These are phyloP conservation scores for Mariannaea elegans DNA, from an alignment of 2,329 filamentous ascomycete species.

Conservation along the genomic window DNA sequence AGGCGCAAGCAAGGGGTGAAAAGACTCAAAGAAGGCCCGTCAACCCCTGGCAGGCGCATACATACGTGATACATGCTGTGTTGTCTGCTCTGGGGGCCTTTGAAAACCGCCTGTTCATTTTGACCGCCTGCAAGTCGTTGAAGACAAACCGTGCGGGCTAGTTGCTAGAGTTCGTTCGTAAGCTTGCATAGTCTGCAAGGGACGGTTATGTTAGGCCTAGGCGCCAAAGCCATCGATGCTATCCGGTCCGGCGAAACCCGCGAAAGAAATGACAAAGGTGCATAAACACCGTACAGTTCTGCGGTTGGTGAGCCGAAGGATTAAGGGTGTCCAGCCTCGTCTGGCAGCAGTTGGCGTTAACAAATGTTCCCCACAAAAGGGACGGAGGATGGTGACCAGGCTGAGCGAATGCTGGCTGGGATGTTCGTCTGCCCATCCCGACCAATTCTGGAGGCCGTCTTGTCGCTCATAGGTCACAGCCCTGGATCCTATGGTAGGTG, in stretches of 20 bases:
- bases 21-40: conserved; percentile 7
- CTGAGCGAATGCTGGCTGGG: background rate
- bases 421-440: conserved; percentile 11
- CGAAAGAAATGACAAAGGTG: background rate
- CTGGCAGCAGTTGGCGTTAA: background rate
- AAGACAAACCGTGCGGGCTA: background rate
- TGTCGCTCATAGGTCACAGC: conserved; percentile 6
- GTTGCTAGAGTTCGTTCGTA: too few species aligned
- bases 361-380: conserved; percentile 19
- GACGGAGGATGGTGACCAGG: conserved; percentile 19
- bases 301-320: too few species aligned
- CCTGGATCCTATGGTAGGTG: background rate
- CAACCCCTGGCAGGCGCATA: conserved; percentile 24
- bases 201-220: background rate
- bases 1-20: conserved; percentile 12
- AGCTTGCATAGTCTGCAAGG: too few species aligned
- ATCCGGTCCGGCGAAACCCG: background rate
- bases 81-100: conserved; percentile 7
- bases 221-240: background rate
- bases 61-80: conserved; percentile 10
- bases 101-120: conserved; percentile 16
- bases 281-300: too few species aligned
- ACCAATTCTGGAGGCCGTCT: background rate
- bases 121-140: conserved; percentile 11
- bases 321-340: background rate